phyloP scores from a whole-genome alignment of 495 filamentous ascomycete genomes.

The Rostrohypoxylon terebratum region DNA sequence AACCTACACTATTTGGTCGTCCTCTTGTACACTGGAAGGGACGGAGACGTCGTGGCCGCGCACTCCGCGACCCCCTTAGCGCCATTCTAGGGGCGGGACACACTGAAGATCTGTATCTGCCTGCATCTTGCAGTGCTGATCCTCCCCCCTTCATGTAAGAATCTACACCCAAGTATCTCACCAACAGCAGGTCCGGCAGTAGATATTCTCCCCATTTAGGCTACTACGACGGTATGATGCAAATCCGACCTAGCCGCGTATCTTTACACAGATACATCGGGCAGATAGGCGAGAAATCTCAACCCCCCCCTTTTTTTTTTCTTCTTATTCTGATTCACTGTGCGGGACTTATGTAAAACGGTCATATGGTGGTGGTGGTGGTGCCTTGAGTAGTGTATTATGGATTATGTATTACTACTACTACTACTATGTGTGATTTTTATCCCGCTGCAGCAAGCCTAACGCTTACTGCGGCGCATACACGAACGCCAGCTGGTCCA shows the following conservation, averaged over 20 bases:
- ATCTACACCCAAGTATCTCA: slow-evolving; percentile 1
- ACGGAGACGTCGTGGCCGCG: slow-evolving; percentile 38
- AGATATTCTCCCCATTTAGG: slow-evolving; percentile 26
- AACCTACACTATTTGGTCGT: slow-evolving; percentile 1
- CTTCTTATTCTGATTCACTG: neutral
- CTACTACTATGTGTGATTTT: neutral
- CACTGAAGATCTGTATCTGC: slow-evolving; percentile 20
- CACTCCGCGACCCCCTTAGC: slow-evolving; percentile 27
- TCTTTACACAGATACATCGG: slow-evolving; percentile 9
- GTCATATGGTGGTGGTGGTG: neutral
- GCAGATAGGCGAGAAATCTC: slow-evolving; percentile 9
- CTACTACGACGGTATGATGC: slow-evolving; percentile 30
- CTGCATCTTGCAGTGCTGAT: slow-evolving; percentile 40
- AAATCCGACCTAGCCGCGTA: slow-evolving; percentile 25
- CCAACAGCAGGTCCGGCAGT: neutral
- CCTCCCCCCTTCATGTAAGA: slow-evolving; percentile 10
- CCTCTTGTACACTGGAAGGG: slow-evolving; percentile 1
- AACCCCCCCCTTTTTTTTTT: neutral
- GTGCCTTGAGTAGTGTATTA: neutral
- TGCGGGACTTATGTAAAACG: slow-evolving; percentile 3
- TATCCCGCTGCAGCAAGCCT: neutral
- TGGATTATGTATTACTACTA: slow-evolving; percentile 21
- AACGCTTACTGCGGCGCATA: slow-evolving; percentile 55
- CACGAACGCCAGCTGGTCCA: slow-evolving; percentile 70
- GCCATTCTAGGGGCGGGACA: neutral